phyloP scores from a whole-genome alignment of 345 rosid genomes.

The Leavenworthia alabamica region DNA sequence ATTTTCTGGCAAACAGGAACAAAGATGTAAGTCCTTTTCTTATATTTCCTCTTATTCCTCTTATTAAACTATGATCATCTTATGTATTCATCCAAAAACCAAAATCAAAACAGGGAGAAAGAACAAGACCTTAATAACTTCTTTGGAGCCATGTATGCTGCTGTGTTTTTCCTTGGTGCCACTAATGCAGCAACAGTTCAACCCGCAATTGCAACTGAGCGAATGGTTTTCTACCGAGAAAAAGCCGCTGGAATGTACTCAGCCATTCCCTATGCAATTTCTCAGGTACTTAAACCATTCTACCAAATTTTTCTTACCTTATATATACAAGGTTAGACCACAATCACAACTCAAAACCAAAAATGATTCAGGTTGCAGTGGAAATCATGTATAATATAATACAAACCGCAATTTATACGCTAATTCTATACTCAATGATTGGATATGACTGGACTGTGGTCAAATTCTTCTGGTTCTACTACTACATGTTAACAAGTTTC shows the following conservation, averaged over 20 bases:
- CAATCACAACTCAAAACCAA: neutral
- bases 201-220: slow-evolving; percentile 56
- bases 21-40: slow-evolving; percentile 35
- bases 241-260: slow-evolving; percentile 90
- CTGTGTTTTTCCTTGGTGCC: slow-evolving; percentile 57
- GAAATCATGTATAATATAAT: slow-evolving; percentile 50
- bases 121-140: slow-evolving; percentile 60
- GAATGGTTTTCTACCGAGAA: slow-evolving; percentile 82
- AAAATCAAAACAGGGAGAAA: slow-evolving; percentile 37
- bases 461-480: slow-evolving; percentile 57
- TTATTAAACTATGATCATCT: neutral
- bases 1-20: slow-evolving; percentile 73
- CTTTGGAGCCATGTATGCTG: slow-evolving; percentile 72
- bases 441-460: slow-evolving; percentile 53
- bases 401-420: slow-evolving; percentile 45
- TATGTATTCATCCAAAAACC: neutral
- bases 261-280: slow-evolving; percentile 66
- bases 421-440: slow-evolving; percentile 70
- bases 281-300: slow-evolving; percentile 49
- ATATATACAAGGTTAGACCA: neutral
- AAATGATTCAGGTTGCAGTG: slow-evolving; percentile 51
- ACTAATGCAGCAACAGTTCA: slow-evolving; percentile 58
- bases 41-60: neutral
- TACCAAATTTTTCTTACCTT: no score
- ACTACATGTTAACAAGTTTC: slow-evolving; percentile 53